phyloP scores from a whole-genome alignment of 73 alveolate genomes.

The Paramecium biaurelia region DNA sequence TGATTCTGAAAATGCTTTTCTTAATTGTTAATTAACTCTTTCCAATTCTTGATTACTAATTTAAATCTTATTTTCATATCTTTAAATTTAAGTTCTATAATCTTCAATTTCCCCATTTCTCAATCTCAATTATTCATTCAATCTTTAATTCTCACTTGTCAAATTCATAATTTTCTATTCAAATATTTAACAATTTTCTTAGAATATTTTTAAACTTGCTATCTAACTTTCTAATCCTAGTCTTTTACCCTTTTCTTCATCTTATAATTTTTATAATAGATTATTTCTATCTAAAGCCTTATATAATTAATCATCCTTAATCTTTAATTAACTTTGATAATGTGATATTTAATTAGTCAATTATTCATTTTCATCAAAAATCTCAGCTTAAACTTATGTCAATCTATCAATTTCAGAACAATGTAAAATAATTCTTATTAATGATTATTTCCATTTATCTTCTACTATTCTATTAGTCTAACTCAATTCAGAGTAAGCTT shows the following conservation, averaged over 20 bases:
- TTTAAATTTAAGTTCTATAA: slow-evolving; percentile 2
- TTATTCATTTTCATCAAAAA: slow-evolving; percentile 41
- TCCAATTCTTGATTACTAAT: background rate
- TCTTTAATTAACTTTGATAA: slow-evolving; percentile 10
- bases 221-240: background rate
- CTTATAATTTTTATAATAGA: background rate
- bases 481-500: slow-evolving; percentile 4
- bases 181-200: background rate
- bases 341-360: background rate
- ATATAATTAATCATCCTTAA: slow-evolving; percentile 40
- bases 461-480: background rate
- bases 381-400: background rate
- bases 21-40: background rate
- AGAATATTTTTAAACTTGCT: background rate
- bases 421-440: slow-evolving; percentile 21
- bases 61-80: slow-evolving; percentile 20
- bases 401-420: slow-evolving; percentile 52
- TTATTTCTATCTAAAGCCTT: slow-evolving; percentile 32
- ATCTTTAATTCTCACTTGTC: slow-evolving; percentile 9
- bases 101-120: slow-evolving; percentile 36
- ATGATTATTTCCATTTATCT: slow-evolving; percentile 7
- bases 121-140: slow-evolving; percentile 29
- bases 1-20: background rate
- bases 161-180: background rate
- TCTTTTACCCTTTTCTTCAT: slow-evolving; percentile 28